Base-by-base conservation (phyloP, 2,329 filamentous ascomycete species). In the Botryotinia convoluta region DNA sequence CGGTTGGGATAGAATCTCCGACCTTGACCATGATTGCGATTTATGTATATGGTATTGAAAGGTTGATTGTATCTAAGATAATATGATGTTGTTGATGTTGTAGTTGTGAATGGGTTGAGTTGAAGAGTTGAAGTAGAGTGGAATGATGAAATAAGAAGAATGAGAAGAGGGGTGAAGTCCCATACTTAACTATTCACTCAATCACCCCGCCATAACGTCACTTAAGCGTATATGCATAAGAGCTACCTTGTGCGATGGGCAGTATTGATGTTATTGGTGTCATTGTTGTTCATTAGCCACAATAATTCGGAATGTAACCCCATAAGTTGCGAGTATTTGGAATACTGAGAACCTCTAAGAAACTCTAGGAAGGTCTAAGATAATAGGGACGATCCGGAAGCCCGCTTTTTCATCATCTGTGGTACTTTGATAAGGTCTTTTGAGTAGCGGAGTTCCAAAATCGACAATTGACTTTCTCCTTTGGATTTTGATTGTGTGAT, bases 1-100 rank as follows among this genome's bases (percentile, higher is more conserved):
- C 84, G 83, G 90, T 85, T 20, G 95, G 95, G 74, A 98, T 86
- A 77, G 87, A 84, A 82, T 98, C 94, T 81, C 95, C 95, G 75
- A 90, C 90, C 79, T 92, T 88, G 81, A 98, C 77, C 77, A 78
- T 78, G 29, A 72, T 77, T 73, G 72, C 72, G 73, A 71, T 71
- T 75, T 75, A 22, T n/a, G 29, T 69, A 12, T 9, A n/a, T 26
- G 45, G 51, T 37, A 62, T 62, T 45, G n/a, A 22, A 18, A 26
- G 39, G 3, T 18, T 5, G 44, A 39, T 69, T 42, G 14, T n/a
- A 20, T 64, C 16, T 16, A 42, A 57, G 18, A 54, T 54, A 9
- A 14, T 57, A n/a, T 60, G 39, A 37, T 35, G 51, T 16, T 54
- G 51, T 29, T 44, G 67, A 26, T 20, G 18, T 48, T n/a, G n/a